phyloP scores from a whole-genome alignment of 2,329 filamentous ascomycete species.

The Talaromyces pinophilus region DNA sequence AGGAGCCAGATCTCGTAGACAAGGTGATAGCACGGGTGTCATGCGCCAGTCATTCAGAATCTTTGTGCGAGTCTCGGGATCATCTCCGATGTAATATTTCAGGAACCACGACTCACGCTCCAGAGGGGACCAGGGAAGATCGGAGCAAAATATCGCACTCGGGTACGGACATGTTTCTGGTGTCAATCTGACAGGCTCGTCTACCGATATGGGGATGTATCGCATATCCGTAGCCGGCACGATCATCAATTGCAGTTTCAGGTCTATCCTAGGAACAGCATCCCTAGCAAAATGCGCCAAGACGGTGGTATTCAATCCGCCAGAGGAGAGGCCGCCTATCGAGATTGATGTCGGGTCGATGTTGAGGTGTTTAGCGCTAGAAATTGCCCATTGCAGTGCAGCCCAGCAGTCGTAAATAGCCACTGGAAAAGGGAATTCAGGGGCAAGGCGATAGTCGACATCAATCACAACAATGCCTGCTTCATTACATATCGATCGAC shows the following conservation, averaged over 20 bases:
- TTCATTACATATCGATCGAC: slow-evolving; percentile 44
- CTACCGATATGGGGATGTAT: slow-evolving; percentile 27
- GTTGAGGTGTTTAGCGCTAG: slow-evolving; percentile 38
- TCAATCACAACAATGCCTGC: slow-evolving; percentile 47
- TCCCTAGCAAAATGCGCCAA: slow-evolving; percentile 43
- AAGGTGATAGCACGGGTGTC: slow-evolving; percentile 42
- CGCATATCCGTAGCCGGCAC: slow-evolving; percentile 39
- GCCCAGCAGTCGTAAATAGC: slow-evolving; percentile 44
- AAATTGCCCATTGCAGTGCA: slow-evolving; percentile 43
- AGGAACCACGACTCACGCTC: slow-evolving; percentile 37
- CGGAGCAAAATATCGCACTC: slow-evolving; percentile 30
- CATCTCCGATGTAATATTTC: slow-evolving; percentile 33
- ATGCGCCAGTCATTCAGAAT: slow-evolving; percentile 43
- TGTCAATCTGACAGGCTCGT: slow-evolving; percentile 23
- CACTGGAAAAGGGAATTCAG: slow-evolving; percentile 42
- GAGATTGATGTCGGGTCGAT: slow-evolving; percentile 39
- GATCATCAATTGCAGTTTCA: slow-evolving; percentile 36
- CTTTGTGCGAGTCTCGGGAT: slow-evolving; percentile 18
- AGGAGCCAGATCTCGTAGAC: slow-evolving; percentile 40
- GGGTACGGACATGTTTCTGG: slow-evolving; percentile 29
- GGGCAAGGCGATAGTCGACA: slow-evolving; percentile 47
- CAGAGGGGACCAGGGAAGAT: slow-evolving; percentile 34
- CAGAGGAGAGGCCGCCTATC: slow-evolving; percentile 44
- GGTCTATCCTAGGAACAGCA: slow-evolving; percentile 28
- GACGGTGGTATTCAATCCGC: slow-evolving; percentile 44